These are phyloP conservation scores for Pistacia integerrima DNA, from an alignment of 345 rosid species.

Conservation along the genomic window DNA sequence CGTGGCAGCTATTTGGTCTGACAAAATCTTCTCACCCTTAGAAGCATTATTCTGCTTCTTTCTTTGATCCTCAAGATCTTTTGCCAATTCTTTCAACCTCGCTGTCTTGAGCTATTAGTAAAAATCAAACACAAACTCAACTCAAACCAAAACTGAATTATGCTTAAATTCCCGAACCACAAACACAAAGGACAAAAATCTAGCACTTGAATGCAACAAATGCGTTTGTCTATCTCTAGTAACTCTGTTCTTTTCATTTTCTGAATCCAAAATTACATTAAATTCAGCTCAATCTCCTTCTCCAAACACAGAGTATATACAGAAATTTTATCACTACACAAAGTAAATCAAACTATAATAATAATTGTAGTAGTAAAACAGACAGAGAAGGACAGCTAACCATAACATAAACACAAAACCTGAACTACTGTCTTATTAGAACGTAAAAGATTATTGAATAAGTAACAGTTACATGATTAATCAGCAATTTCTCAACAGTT, in stretches of 20 bases:
- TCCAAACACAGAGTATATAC: not conserved
- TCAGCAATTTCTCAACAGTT: slow-evolving; percentile 90
- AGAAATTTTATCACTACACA: no score
- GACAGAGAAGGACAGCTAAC: not conserved
- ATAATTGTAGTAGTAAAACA: not conserved
- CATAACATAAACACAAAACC: not conserved
- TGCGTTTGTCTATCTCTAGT: not conserved
- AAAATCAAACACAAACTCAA: slow-evolving; percentile 14
- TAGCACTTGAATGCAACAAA: not conserved
- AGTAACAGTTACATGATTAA: slow-evolving; percentile 49
- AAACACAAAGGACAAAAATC: not conserved
- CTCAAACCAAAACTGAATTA: not conserved
- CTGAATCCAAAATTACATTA: not conserved
- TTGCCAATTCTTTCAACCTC: slow-evolving; percentile 79
- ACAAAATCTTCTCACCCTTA: slow-evolving; percentile 46
- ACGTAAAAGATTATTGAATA: no score
- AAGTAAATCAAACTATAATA: not conserved
- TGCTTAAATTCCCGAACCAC: not conserved
- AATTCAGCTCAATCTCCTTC: not conserved
- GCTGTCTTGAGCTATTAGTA: slow-evolving; percentile 60
- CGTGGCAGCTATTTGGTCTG: slow-evolving; percentile 21
- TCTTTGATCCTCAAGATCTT: slow-evolving; percentile 70
- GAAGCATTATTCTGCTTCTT: slow-evolving; percentile 39
- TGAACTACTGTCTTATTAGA: no score
- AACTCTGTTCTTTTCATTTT: not conserved